Evolutionary conservation across 192 early-diverging fungal species (phyloP).

Genomic region (Backusella parvicylindrica): DNA sequence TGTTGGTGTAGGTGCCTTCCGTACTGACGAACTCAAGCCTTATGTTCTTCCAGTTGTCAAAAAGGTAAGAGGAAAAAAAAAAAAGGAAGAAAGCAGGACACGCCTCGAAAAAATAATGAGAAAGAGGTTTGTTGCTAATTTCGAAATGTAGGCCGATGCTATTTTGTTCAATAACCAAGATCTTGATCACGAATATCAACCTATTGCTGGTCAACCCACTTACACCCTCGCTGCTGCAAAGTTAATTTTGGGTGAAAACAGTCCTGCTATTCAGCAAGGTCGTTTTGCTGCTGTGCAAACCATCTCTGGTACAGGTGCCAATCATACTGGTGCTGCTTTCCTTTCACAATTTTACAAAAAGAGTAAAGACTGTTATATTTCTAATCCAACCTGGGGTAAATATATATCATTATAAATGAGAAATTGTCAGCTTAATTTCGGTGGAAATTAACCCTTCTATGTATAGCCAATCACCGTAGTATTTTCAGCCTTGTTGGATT

Average conservation of each 20-base stretch:
- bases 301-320: slow-evolving; percentile 95
- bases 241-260: slow-evolving; percentile 81
- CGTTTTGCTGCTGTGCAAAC: slow-evolving; percentile 69
- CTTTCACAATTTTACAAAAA: slow-evolving; percentile 67
- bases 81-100: neutral
- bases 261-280: slow-evolving; percentile 29
- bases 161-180: slow-evolving; percentile 65
- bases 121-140: neutral
- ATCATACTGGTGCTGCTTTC: slow-evolving; percentile 81
- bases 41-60: slow-evolving; percentile 94
- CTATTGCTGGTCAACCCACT: slow-evolving; percentile 79
- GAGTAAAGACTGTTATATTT: slow-evolving; percentile 74
- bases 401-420: neutral
- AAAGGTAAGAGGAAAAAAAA: slow-evolving; percentile 56
- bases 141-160: slow-evolving; percentile 61
- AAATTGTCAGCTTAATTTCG: neutral
- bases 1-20: slow-evolving; percentile 94
- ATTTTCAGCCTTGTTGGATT: slow-evolving; percentile 89
- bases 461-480: slow-evolving; percentile 77
- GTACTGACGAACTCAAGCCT: slow-evolving; percentile 89
- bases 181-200: slow-evolving; percentile 92
- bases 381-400: slow-evolving; percentile 95
- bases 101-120: neutral
- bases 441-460: neutral
- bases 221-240: slow-evolving; percentile 77